phyloP scores from a whole-genome alignment of 768 basidiomycete genomes.

The Collybiopsis confluens region DNA sequence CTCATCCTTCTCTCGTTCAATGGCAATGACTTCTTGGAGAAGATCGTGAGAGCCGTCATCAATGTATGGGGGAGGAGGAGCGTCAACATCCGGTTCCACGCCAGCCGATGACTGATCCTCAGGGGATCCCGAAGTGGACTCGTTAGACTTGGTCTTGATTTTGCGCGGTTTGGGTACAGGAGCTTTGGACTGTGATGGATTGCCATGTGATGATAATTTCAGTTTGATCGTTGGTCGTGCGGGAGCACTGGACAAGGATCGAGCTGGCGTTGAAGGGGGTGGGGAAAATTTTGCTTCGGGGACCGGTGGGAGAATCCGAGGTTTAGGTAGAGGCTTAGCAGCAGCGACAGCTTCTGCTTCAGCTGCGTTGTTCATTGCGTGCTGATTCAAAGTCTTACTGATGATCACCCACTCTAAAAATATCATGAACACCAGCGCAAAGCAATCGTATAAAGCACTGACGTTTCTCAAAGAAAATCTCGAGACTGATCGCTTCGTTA shows the following conservation, averaged over 20 bases:
- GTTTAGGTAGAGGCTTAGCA: constrained; percentile 11
- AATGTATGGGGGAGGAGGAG: constrained; percentile 58
- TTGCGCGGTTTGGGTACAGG: constrained; percentile 22
- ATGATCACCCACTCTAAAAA: constrained; percentile 79
- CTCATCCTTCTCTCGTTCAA: constrained; percentile 65
- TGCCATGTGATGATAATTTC: constrained; percentile 36
- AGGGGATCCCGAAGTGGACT: not conserved
- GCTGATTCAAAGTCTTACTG: constrained; percentile 76
- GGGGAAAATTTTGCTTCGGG: constrained; percentile 27
- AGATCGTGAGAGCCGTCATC: constrained; percentile 83
- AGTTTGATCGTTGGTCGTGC: constrained; percentile 63
- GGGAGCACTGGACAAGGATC: constrained; percentile 27
- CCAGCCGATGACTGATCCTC: constrained; percentile 5
- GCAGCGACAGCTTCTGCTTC: constrained; percentile 8
- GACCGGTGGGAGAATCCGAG: constrained; percentile 33
- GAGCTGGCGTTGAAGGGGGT: constrained; percentile 17
- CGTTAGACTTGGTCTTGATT: constrained; percentile 14
- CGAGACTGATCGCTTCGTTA: constrained; percentile 70
- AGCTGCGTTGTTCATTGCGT: constrained; percentile 15
- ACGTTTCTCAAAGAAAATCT: constrained; percentile 86
- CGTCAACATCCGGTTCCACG: constrained; percentile 16
- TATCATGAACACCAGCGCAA: not conserved
- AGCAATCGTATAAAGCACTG: constrained; percentile 23
- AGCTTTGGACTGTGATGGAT: not conserved
- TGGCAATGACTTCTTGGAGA: constrained; percentile 76